phyloP scores from a whole-genome alignment of 176 grass and related monocot genomes.

The Miscanthus lutarioriparius region DNA sequence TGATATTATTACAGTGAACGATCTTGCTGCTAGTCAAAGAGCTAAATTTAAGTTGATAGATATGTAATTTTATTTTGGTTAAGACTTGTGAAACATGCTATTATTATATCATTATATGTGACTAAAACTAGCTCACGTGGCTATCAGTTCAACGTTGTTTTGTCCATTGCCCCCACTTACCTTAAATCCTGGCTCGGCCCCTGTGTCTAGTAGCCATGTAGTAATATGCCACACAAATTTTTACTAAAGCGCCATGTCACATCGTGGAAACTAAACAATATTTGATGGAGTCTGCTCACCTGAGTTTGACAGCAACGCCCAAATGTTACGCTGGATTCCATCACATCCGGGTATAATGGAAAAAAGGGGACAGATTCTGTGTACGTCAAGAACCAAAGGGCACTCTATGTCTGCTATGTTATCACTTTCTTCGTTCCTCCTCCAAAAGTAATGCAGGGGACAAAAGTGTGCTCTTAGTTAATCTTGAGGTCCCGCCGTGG shows the following conservation, averaged over 20 bases:
- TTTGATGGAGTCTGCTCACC: conserved; percentile 26
- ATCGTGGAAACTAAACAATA: neutral
- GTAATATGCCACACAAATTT: neutral
- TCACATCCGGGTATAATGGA: neutral
- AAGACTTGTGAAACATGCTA: too few species aligned
- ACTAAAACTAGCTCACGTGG: too few species aligned
- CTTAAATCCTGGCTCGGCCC: too few species aligned
- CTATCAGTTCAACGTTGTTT: too few species aligned
- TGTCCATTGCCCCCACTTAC: too few species aligned
- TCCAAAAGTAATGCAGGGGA: too few species aligned
- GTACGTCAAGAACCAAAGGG: neutral
- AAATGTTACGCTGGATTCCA: conserved; percentile 20
- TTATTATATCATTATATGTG: too few species aligned
- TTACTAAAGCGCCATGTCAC: conserved; percentile 17
- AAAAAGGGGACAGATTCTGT: neutral
- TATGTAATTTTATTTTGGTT: too few species aligned
- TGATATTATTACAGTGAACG: neutral
- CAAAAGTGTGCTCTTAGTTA: neutral
- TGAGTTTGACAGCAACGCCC: conserved; percentile 11
- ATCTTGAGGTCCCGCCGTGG: neutral
- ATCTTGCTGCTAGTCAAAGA: too few species aligned
- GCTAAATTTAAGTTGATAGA: too few species aligned
- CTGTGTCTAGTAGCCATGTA: neutral
- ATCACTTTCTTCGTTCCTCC: too few species aligned
- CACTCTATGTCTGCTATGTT: neutral